Evolutionary conservation across 441 rosid species (phyloP), one percentile per base, ranked within the genome.

Genomic region (Populus hybrid): DNA sequence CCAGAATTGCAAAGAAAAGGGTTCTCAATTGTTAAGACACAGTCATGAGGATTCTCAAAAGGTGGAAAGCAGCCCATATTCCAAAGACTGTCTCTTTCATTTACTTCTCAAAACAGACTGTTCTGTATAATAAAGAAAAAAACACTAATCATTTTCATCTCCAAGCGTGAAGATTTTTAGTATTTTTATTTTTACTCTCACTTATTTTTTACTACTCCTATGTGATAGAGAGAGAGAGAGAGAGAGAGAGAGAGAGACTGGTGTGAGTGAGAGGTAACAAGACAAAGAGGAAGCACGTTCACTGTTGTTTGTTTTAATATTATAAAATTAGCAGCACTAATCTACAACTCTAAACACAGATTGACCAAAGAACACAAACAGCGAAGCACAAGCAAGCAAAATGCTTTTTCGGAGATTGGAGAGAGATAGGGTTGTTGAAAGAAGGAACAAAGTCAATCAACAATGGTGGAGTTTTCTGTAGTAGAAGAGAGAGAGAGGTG

Each of bases 21-120:
- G 35, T 21, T 68, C 68, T 84, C 78, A 80, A 79, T 77, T 84
- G 79, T 40, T 68, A 26, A 74, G 77, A 84, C 84, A 79, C 80
- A 87, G 77, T 93, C 93, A 89, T 89, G 93, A 84, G 75, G 93
- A 84, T 75, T 90, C 94, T 91, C 87, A 88, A 92, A 93, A 93
- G 96, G 84, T 83, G 92, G 69, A 88, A 88, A 85, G 75, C 65
- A 85, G 86, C 91, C 80, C 96, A 83, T 83, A 87, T 80, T 88
- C 90, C 95, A 73, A 91, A 85, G 82, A 82, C 67, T 38, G 75
- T 75, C 72, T 74, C 73, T 76, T 38, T 74, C n/a, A n/a, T n/a
- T n/a, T n/a, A n/a, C n/a, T n/a, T n/a, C n/a, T n/a, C n/a, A n/a
- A n/a, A n/a, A n/a, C n/a, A n/a, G n/a, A n/a, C 59, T 56, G 61